Evolutionary conservation across 768 basidiomycete species (phyloP).

Genomic region (Daedaleopsis nitida): DNA sequence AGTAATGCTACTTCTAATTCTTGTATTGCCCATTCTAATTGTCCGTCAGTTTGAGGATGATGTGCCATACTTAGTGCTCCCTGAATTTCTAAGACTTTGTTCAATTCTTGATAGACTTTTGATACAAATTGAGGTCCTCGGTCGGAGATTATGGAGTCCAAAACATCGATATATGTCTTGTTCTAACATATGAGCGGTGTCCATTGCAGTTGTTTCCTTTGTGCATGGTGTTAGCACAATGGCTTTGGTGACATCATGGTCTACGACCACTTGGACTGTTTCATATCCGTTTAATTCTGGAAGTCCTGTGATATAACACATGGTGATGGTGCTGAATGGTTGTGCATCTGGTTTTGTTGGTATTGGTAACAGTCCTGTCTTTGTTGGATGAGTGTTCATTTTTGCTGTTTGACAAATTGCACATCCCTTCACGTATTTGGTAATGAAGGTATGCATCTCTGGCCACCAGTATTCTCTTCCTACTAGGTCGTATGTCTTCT

Average conservation of each 20-base stretch:
- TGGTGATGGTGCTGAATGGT: conserved; percentile 11
- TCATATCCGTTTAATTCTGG: conserved; percentile 18
- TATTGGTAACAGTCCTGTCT: conserved; percentile 12
- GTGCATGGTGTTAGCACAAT: conserved; percentile 27
- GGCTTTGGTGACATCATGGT: conserved; percentile 8
- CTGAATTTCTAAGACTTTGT: conserved; percentile 33
- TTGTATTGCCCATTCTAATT: conserved; percentile 44
- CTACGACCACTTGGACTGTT: conserved; percentile 20
- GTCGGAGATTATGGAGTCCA: conserved; percentile 20
- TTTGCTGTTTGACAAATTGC: conserved; percentile 31
- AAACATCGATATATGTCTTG: conserved; percentile 19
- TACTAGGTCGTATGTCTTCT: conserved; percentile 26
- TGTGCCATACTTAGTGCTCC: conserved; percentile 40
- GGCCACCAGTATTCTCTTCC: conserved; percentile 32
- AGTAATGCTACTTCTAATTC: conserved; percentile 39
- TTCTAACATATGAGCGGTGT: conserved; percentile 15
- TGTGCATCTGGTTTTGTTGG: not conserved
- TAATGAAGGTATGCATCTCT: conserved; percentile 20
- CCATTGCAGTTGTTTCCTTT: conserved; percentile 18
- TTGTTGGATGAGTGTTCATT: conserved; percentile 7
- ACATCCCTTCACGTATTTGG: conserved; percentile 29
- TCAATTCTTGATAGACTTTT: conserved; percentile 34
- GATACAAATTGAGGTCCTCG: conserved; percentile 31
- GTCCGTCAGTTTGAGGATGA: conserved; percentile 46
- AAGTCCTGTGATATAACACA: conserved; percentile 23